Base-by-base conservation (phyloP, 108 stramenopile genomes). In the Discostella stelligeroides region DNA sequence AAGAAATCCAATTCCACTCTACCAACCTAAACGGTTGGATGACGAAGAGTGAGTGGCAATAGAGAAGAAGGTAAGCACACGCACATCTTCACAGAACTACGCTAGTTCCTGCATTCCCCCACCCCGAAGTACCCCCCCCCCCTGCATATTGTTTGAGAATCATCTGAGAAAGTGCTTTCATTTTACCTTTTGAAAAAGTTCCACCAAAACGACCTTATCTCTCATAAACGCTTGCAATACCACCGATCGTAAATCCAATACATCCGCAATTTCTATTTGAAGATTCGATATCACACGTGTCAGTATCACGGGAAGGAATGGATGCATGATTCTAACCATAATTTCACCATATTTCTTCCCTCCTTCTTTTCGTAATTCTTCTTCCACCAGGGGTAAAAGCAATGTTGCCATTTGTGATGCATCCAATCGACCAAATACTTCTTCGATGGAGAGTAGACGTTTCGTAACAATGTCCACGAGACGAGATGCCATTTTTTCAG, bases 1-100 rank as follows among this genome's bases (percentile, higher is more conserved):
- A 98, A 95, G 75, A 98, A 98, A 53, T 73, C 70, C 43, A 98
- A 82, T 81, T 98, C 98, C 43, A 88, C 89, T 7, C 86, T 69
- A 28, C 87, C 89, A 21, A 81, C 71, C 77, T 70, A 79, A 39
- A 56, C 12, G 55, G 55, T 30, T 15, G 34, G 21, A 13, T 1
- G 11, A 27, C 5, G 13, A 0, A 53, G 18, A 17, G 8, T 7
- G 18, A 53, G 34, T 56, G 18, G 12, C 28, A 27, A 38, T n/a
- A n/a, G n/a, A n/a, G n/a, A n/a, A n/a, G n/a, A n/a, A n/a, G n/a
- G n/a, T n/a, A 66, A 20, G 12, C 66, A 13, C 54, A 24, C 64
- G 55, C n/a, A 34, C 18, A 53, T 30, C 14, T 0, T 29, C 24
- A 25, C 27, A n/a, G n/a, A n/a, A n/a, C n/a, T n/a, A n/a, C n/a